Percentiles rank a stretch among this genome's conserved stretches.
These are phyloP conservation scores for Serendipita indica DNA, from an alignment of 768 basidiomycete species.

Conservation along the genomic window DNA sequence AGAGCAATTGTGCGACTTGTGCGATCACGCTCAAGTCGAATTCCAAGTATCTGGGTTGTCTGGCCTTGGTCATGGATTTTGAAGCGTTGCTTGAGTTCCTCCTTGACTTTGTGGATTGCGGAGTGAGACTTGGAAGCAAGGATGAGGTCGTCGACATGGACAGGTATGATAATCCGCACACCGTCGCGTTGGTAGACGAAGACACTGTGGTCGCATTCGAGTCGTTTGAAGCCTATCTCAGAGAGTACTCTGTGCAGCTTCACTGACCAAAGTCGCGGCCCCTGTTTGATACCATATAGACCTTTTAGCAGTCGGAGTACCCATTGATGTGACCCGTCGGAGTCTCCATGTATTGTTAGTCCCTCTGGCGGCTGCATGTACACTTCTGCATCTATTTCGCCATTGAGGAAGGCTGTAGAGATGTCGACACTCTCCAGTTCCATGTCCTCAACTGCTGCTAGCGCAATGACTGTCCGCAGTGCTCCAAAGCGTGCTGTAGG, in stretches of 20 bases:
- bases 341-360: conserved; percentile 5
- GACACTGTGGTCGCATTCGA: conserved; percentile 12
- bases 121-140: not conserved
- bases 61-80: conserved; percentile 14
- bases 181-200: conserved; percentile 9
- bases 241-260: conserved; percentile 17
- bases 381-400: conserved; percentile 16
- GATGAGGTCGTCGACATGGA: conserved; percentile 9
- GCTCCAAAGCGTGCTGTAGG: conserved; percentile 15
- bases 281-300: conserved; percentile 33
- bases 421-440: conserved; percentile 17
- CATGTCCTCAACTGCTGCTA: conserved; percentile 14
- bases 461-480: conserved; percentile 15
- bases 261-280: conserved; percentile 25
- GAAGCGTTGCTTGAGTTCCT: conserved; percentile 9
- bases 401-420: conserved; percentile 14
- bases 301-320: conserved; percentile 19
- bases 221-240: conserved; percentile 9
- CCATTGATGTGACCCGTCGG: conserved; percentile 5
- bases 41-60: conserved; percentile 13
- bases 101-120: not conserved
- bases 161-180: not conserved
- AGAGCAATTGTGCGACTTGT: conserved; percentile 9
- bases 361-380: conserved; percentile 17
- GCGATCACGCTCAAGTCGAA: conserved; percentile 8